Conservation (phyloP, 2,329 filamentous ascomycete species). For the Fusarium transvaalense region DNA sequence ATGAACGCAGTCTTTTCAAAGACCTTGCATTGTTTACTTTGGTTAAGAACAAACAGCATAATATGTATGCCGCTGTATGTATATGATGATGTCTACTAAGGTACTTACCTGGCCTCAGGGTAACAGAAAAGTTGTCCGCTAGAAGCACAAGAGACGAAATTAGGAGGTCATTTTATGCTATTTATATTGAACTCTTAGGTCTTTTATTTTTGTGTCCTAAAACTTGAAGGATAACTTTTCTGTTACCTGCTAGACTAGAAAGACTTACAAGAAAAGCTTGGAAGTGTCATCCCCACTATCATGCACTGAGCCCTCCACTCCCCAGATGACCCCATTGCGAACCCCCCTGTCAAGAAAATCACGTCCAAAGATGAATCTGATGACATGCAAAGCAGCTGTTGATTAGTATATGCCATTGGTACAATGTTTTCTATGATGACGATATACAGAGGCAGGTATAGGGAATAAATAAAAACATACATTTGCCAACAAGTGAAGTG, state of each 20-base stretch:
- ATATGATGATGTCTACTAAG: neutral
- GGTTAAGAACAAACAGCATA: neutral
- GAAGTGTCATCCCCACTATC: slow-evolving; percentile 19
- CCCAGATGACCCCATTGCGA: slow-evolving; percentile 28
- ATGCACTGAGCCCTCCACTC: slow-evolving; percentile 1
- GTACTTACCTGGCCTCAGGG: no score
- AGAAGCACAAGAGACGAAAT: no score
- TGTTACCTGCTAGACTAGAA: neutral
- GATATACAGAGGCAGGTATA: neutral
- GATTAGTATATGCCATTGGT: neutral
- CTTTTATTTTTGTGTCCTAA: no score
- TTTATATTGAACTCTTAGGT: no score
- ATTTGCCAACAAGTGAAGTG: neutral
- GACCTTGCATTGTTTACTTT: neutral
- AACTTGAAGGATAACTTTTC: no score
- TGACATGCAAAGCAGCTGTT: slow-evolving; percentile 7
- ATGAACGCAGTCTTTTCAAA: slow-evolving; percentile 13
- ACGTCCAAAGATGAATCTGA: neutral
- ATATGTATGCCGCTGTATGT: neutral
- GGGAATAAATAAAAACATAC: neutral
- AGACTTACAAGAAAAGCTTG: slow-evolving; percentile 1
- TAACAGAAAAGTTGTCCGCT: no score
- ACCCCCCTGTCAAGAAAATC: slow-evolving; percentile 21
- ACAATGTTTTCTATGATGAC: neutral
- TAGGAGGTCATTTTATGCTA: no score